Conservation (phyloP, 2,329 filamentous ascomycete genomes). For the Rosellinia necatrix region DNA sequence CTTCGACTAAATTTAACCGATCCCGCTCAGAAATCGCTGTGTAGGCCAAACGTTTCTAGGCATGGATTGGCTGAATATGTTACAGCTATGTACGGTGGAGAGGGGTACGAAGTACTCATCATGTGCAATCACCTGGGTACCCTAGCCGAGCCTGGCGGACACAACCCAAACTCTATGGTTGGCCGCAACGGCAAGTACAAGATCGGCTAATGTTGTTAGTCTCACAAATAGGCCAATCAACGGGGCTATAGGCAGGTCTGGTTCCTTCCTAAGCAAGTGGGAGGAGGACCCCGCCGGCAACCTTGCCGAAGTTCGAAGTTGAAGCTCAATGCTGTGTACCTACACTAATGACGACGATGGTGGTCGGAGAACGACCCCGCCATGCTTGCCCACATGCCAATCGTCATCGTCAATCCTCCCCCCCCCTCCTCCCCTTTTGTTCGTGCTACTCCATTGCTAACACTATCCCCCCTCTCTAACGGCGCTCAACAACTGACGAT, state of each 20-base stretch:
- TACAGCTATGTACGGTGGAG: too few species aligned
- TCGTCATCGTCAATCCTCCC: background rate
- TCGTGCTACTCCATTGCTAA: background rate
- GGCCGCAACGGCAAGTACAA: background rate
- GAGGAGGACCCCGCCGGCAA: background rate
- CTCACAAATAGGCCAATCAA: conserved; percentile 10
- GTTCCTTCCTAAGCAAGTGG: conserved; percentile 15
- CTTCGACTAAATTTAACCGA: too few species aligned
- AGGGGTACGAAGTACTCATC: too few species aligned
- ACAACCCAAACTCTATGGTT: conserved; percentile 1
- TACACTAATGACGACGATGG: conserved; percentile 19
- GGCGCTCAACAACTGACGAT: background rate
- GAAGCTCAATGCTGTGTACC: background rate
- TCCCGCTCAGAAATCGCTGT: too few species aligned
- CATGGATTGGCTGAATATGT: too few species aligned
- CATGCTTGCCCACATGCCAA: conserved; percentile 9
- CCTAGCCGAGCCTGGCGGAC: too few species aligned
- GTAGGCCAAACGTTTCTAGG: too few species aligned
- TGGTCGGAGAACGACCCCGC: conserved; percentile 17
- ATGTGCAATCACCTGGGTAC: too few species aligned
- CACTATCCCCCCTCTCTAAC: too few species aligned
- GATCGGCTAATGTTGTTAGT: background rate
- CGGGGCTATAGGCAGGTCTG: background rate
- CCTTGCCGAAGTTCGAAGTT: conserved; percentile 1
- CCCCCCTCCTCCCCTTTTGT: background rate